These are phyloP conservation scores for Conticribra weissflogii DNA, from an alignment of 108 stramenopile genomes.

Conservation along the genomic window DNA sequence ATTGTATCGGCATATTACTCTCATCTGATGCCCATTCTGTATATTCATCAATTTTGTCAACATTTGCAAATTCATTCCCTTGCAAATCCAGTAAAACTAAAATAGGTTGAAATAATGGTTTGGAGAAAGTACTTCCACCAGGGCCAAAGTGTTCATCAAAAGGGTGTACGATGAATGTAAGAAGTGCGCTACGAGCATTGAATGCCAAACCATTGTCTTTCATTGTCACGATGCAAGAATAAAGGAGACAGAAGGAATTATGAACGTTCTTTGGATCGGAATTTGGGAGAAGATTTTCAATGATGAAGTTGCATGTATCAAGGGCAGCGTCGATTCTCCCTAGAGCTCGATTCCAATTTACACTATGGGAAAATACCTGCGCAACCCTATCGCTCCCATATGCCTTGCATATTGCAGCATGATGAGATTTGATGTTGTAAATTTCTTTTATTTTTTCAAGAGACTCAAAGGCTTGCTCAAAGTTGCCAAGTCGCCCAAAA, in stretches of 20 bases:
- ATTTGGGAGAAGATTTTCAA: slow-evolving; percentile 58
- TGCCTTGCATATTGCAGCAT: slow-evolving; percentile 47
- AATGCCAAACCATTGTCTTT: slow-evolving; percentile 57
- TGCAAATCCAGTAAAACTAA: slow-evolving; percentile 55
- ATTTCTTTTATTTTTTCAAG: slow-evolving; percentile 45
- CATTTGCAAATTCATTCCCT: slow-evolving; percentile 27
- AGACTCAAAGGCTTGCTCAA: slow-evolving; percentile 58
- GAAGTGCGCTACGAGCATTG: slow-evolving; percentile 48
- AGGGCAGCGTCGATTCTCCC: slow-evolving; percentile 52
- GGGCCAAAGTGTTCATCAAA: slow-evolving; percentile 55
- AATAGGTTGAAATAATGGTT: slow-evolving; percentile 59
- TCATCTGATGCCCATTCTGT: slow-evolving; percentile 59
- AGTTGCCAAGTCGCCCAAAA: slow-evolving; percentile 49
- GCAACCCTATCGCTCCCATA: slow-evolving; percentile 69
- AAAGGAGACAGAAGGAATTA: slow-evolving; percentile 58
- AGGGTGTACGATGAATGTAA: slow-evolving; percentile 42
- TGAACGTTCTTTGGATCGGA: slow-evolving; percentile 62
- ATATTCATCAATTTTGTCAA: slow-evolving; percentile 50
- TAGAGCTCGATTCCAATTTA: slow-evolving; percentile 48
- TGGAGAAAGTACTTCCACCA: slow-evolving; percentile 49
- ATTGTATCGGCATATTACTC: slow-evolving; percentile 32
- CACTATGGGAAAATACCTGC: slow-evolving; percentile 53
- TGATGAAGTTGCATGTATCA: slow-evolving; percentile 49
- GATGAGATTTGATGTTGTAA: slow-evolving; percentile 63
- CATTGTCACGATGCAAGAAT: slow-evolving; percentile 53